Conservation (phyloP, 495 filamentous ascomycete genomes). For the Annulohypoxylon maeteangense region DNA sequence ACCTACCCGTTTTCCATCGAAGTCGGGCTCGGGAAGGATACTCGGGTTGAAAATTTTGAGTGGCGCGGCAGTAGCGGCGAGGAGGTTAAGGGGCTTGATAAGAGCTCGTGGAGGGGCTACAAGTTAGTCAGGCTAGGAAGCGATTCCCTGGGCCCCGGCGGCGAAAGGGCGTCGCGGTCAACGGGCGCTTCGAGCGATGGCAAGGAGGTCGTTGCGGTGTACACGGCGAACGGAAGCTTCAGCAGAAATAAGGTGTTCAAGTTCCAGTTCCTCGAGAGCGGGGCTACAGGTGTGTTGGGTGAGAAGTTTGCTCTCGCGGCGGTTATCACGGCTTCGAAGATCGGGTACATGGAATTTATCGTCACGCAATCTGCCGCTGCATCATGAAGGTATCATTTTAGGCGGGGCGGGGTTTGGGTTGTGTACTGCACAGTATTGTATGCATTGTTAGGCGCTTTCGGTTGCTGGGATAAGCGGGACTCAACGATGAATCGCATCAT, state of each 20-base stretch:
- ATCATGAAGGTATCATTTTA: neutral
- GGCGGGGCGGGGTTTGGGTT: neutral
- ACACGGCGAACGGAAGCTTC: constrained; percentile 26
- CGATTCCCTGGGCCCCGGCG: constrained; percentile 13
- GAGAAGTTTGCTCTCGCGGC: constrained; percentile 36
- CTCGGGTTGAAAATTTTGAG: constrained; percentile 43
- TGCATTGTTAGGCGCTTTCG: neutral
- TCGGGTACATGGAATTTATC: constrained; percentile 33
- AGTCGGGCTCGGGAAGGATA: constrained; percentile 39
- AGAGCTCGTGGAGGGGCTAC: constrained; percentile 27
- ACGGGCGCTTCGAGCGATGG: constrained; percentile 43
- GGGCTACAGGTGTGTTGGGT: constrained; percentile 42
- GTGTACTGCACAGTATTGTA: neutral
- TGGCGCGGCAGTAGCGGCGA: constrained; percentile 45
- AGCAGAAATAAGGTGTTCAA: constrained; percentile 39
- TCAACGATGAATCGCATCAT: neutral
- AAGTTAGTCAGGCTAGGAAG: constrained; percentile 44
- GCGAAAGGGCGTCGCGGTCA: constrained; percentile 24
- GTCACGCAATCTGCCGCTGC: neutral
- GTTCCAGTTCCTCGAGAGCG: constrained; percentile 46
- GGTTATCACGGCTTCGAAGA: constrained; percentile 38
- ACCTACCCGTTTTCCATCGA: constrained; percentile 30
- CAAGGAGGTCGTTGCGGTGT: constrained; percentile 43
- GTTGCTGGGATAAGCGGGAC: neutral
- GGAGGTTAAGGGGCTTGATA: constrained; percentile 39